Evolutionary conservation across 345 rosid genomes (phyloP), one percentile per base, ranked within the genome.

Genomic region (Cardamine resedifolia): DNA sequence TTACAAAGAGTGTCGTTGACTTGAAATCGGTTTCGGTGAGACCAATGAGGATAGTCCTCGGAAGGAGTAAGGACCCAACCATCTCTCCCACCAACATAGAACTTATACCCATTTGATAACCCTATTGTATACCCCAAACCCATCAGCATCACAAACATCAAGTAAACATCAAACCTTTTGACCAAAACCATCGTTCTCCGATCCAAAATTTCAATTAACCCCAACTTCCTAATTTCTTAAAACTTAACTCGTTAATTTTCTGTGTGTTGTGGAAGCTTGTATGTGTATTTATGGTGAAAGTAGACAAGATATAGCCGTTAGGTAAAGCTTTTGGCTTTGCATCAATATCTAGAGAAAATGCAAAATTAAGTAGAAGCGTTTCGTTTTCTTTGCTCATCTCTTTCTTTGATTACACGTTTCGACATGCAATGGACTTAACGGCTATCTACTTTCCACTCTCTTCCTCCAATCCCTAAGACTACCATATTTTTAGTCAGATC

Each of bases 1-100:
- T 74, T 83, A 88, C 96, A 47, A 58, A 92, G 87, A 66, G 89
- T 85, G 70, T 92, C 96, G 63, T 90, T 90, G 58, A 88, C 85
- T 83, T 83, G 95, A 72, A 92, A 92, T 69, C 98, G 74, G 70
- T 76, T 82, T 58, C 96, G 79, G 28, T 79, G 89, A 47, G 96
- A 88, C 96, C 97, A 88, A 21, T 85, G 90, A 75, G 79, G 58
- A 82, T 87, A 88, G 20, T 71, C 77, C 81, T 92, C 96, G 6
- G 81, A 71, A 53, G 97, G 96, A 8, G 74, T 64, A 12, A 68
- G 52, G 66, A 86, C 85, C 98, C 98, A 92, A 3, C 98, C 98
- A 75, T 86, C 80, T 73, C 66, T 78, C 38, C 91, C 94, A 68
- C 98, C 97, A 78, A 85, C 98, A 14, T 19, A 33, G 67, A 86